Evolutionary conservation across 2,329 filamentous ascomycete species (phyloP), one percentile per base, ranked within the genome.

Genomic region (Calonectria pteridis): DNA sequence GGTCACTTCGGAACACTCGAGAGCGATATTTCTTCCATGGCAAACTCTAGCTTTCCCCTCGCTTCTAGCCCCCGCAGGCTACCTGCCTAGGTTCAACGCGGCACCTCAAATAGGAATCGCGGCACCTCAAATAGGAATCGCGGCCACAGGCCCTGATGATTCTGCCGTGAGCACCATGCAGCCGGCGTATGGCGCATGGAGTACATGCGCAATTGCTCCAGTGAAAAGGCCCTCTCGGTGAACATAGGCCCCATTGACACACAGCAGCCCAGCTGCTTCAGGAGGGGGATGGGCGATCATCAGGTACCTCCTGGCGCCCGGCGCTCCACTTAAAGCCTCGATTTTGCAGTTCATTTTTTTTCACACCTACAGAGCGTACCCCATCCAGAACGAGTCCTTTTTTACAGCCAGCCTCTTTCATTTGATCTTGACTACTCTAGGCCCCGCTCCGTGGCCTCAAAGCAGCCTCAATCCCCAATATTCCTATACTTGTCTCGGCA

Each of bases 321-420:
- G 35, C 9, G 55, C 55, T 69, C 49, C 66, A 58, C 53, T 58
- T 58, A 49, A 37, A 53, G 67, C 67, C 55, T 69, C 67, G 26
- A 67, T 43, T 59, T 49, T 35, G 10, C 53, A 33, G 3, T 70
- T 35, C 29, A 51, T 58, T 67, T 62, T 50, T 67, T 43, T 35
- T 26, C 37, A 20, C 43, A 26, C 46, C 40, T 37, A 50, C 55
- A 28, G 40, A 46, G 31, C 35, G 14, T n/a, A 43, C 69, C 64
- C 64, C 70, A 63, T 73, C 63, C 50, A 29, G 11, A 46, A 46
- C n/a, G 33, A 51, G 46, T 53, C 62, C 50, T 50, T 46, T 51
- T 53, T 51, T 40, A 33, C 71, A 73, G 71, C 71, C 71, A 69
- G 71, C 66, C 71, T 73, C 71, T 73, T 69, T 31, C 66, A 73